Evolutionary conservation across 2,329 filamentous ascomycete species (phyloP), one percentile per base, ranked within the genome.

Genomic region (Alternaria postmessia): DNA sequence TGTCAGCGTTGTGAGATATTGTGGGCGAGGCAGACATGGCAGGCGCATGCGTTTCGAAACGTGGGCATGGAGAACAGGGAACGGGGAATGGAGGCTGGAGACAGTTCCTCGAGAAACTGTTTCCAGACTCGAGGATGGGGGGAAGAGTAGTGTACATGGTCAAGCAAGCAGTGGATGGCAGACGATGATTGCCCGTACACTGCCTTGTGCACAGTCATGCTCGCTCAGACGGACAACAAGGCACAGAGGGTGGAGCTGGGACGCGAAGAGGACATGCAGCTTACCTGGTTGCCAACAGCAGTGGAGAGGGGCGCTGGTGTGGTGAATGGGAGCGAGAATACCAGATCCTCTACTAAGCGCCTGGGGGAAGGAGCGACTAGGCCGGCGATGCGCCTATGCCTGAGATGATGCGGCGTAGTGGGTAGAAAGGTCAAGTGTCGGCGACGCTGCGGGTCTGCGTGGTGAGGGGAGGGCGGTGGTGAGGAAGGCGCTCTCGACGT

Each of bases 281-380:
- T 67, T 71, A 79, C 77, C 75, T 70, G 69, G 59, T 63, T 60
- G 70, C 67, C 68, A 70, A 71, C 69, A 54, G 66, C 62, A 43
- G 48, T 38, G 26, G 60, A 54, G 62, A 51, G 64, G 57, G 65
- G 62, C 53, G 51, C 67, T 59, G 57, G 57, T 51, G 61, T 70
- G 66, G 72, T 62, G 66, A 70, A 62, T 74, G 70, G 72, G 68
- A 73, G 76, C 71, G 77, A 79, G 77, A 69, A 80, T 79, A 73
- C 78, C 78, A 78, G 78, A 77, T 80, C 71, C 78, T 78, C 78
- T 71, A 71, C 65, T 77, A 78, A 76, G 76, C 76, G 75, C 76
- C 70, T 69, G 71, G 77, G 71, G 77, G 69, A 78, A 72, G 64
- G 76, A 79, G 74, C 69, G 76, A 76, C 73, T 73, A 68, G 72